Conservation (phyloP, 768 basidiomycete species). For the Scleroderma citrinum region DNA sequence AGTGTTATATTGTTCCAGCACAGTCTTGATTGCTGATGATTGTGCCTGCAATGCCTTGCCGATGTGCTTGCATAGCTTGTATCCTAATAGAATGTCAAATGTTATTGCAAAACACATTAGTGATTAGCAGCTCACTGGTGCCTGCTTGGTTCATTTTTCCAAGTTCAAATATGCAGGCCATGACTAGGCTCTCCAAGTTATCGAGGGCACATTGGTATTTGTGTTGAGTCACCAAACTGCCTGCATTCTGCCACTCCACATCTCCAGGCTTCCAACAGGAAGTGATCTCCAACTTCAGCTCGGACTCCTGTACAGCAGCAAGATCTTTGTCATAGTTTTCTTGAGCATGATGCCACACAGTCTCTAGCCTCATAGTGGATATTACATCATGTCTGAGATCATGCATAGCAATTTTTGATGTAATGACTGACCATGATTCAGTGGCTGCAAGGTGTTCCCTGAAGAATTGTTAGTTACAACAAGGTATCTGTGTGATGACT, state of each 20-base stretch:
- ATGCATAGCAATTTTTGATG: neutral
- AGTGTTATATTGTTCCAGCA: slow-evolving; percentile 2
- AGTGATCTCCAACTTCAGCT: slow-evolving; percentile 4
- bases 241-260: slow-evolving; percentile 10
- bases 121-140: slow-evolving; percentile 9
- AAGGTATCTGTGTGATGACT: too few relatives aligned
- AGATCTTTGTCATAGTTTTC: slow-evolving; percentile 7
- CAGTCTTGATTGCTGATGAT: slow-evolving; percentile 10
- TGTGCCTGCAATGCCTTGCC: neutral
- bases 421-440: too few relatives aligned
- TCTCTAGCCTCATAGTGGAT: slow-evolving; percentile 4
- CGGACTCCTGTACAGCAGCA: slow-evolving; percentile 5
- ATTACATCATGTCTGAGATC: neutral
- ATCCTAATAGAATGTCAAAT: too few relatives aligned
- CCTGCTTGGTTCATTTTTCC: slow-evolving; percentile 16
- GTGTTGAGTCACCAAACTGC: neutral
- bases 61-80: slow-evolving; percentile 6
- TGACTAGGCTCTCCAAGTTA: slow-evolving; percentile 9
- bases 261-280: too few relatives aligned
- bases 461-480: too few relatives aligned
- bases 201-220: slow-evolving; percentile 11
- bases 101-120: neutral
- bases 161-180: slow-evolving; percentile 14
- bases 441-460: too few relatives aligned
- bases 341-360: slow-evolving; percentile 8